These are phyloP conservation scores for Trichoderma afroharzianum DNA, from an alignment of 2,329 filamentous ascomycete species.

Conservation along the genomic window DNA sequence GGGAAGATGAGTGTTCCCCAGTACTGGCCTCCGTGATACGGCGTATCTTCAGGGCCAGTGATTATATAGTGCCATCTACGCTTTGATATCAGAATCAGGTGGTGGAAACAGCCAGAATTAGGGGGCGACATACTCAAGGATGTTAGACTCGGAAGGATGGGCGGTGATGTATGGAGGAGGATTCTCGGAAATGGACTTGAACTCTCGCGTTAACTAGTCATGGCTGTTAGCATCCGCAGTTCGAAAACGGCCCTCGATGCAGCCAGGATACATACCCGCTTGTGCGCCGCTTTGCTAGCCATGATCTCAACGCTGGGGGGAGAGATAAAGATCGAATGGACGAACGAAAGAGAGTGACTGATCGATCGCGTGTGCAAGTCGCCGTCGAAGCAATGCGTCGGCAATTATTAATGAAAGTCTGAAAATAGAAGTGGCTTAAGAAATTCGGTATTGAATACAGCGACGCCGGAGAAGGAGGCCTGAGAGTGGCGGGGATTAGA, in stretches of 20 bases:
- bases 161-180: constrained; percentile 86
- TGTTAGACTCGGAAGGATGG: constrained; percentile 86
- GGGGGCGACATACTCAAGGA: constrained; percentile 65
- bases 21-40: constrained; percentile 93
- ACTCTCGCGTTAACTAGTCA: constrained; percentile 57
- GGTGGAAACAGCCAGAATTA: neutral
- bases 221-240: neutral
- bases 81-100: neutral
- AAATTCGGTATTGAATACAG: neutral
- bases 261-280: constrained; percentile 53
- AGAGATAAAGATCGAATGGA: neutral
- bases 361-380: constrained; percentile 15
- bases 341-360: constrained; percentile 20
- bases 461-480: neutral
- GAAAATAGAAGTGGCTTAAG: neutral
- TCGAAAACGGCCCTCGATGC: neutral
- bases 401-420: neutral
- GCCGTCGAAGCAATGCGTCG: neutral
- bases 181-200: constrained; percentile 62
- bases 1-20: constrained; percentile 97
- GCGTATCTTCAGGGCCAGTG: constrained; percentile 88
- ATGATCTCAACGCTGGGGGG: constrained; percentile 38
- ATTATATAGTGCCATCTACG: constrained; percentile 89
- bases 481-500: neutral
- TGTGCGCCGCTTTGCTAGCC: constrained; percentile 70